Evolutionary conservation across 106 monocot genomes (phyloP), one percentile per base, ranked within the genome.

Genomic region (Gastrodia elata): DNA sequence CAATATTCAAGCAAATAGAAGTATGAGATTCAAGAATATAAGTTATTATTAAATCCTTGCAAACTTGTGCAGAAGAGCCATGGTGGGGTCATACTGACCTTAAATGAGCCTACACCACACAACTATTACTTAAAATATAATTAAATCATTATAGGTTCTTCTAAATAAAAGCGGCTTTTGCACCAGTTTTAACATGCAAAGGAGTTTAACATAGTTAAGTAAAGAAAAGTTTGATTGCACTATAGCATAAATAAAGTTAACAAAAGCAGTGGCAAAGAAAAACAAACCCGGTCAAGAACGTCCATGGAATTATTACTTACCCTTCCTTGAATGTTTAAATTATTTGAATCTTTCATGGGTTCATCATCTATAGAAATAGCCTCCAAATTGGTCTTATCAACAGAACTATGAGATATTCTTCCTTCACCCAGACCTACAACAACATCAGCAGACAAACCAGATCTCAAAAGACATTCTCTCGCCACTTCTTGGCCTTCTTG

Each of bases 401-500:
- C 27, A 71, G 41, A 55, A 74, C 39, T 59, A 18, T 55, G 30
- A 67, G 81, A 73, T 82, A 48, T 64, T 42, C 46, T 49, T 65
- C 42, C 70, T 20, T 37, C 28, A 74, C 38, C 49, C 33, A 69
- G 26, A 3, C 18, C 37, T 46, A 30, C 75, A 72, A 71, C 10
- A 58, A 82, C 75, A 83, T 80, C 86, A 64, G 43, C 86, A 64
- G 43, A 70, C 77, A 92, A 78, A 25, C 89, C 89, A 82, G 91
- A 92, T 76, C 95, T 83, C 44, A 77, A 33, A 35, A 95, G 79
- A 76, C 95, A 92, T 64, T 95, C 95, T 73, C 77, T 72, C 58
- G 95, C 95, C 73, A 82, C 74, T 71, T 83, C 85, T 65, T 77
- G 72, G 8, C 95, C 95, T 86, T 95, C 91, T 75, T 92, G 77